phyloP scores from a whole-genome alignment of 2,329 filamentous ascomycete species.

The Monosporascus sp. region DNA sequence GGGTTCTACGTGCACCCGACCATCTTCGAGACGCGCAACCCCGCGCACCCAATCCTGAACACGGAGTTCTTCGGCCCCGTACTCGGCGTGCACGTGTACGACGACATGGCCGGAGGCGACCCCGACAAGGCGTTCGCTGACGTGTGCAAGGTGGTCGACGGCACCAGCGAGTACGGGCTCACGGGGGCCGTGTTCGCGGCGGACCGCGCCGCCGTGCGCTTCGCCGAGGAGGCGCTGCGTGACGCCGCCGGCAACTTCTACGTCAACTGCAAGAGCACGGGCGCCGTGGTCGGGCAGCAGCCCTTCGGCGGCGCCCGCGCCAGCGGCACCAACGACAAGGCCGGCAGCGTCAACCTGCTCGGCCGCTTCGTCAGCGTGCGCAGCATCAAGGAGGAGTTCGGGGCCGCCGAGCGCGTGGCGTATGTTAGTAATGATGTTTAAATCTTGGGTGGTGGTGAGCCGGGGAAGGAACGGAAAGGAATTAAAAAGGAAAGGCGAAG shows the following conservation, averaged over 20 bases:
- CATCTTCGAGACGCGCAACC: slow-evolving; percentile 69
- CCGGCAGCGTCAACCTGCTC: slow-evolving; percentile 59
- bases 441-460: slow-evolving; percentile 1
- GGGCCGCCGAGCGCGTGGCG: slow-evolving; percentile 52
- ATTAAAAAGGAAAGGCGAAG: no score
- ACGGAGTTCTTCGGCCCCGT: slow-evolving; percentile 53
- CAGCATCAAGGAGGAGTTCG: slow-evolving; percentile 72
- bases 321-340: slow-evolving; percentile 70
- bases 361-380: slow-evolving; percentile 61
- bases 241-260: slow-evolving; percentile 80
- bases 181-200: slow-evolving; percentile 72
- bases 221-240: slow-evolving; percentile 65
- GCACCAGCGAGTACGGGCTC: slow-evolving; percentile 69
- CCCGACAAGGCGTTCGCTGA: slow-evolving; percentile 49
- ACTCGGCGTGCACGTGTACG: slow-evolving; percentile 70
- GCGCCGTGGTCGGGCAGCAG: slow-evolving; percentile 68
- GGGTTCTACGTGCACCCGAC: slow-evolving; percentile 84
- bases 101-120: slow-evolving; percentile 50
- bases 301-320: slow-evolving; percentile 64
- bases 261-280: slow-evolving; percentile 77
- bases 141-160: slow-evolving; percentile 60
- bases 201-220: slow-evolving; percentile 59
- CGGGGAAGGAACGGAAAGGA: no score
- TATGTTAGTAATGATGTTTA: slow-evolving; percentile 69
- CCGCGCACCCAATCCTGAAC: slow-evolving; percentile 48